Evolutionary conservation across 2,329 filamentous ascomycete species (phyloP).

Genomic region (Paecilomyces sp.): DNA sequence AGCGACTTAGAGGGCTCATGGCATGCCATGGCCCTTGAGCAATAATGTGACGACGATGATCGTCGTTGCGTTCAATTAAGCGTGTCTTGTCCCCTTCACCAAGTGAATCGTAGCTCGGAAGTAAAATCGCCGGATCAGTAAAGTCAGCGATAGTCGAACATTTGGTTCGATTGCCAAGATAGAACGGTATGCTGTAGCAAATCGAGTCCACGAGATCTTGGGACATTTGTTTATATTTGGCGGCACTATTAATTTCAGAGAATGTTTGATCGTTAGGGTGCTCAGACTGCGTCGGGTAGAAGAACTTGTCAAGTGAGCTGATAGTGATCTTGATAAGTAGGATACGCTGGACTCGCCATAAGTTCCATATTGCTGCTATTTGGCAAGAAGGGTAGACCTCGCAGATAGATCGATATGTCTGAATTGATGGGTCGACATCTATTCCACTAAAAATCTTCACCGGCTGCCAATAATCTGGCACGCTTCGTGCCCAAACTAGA

Average conservation of each 20-base stretch:
- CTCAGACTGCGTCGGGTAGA: too few species aligned
- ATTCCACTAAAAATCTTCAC: constrained; percentile 9
- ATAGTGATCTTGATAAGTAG: not conserved
- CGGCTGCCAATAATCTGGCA: constrained; percentile 12
- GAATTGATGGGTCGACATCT: constrained; percentile 12
- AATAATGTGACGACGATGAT: not conserved
- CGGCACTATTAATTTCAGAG: too few species aligned
- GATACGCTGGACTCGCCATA: not conserved
- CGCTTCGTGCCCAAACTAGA: constrained; percentile 6
- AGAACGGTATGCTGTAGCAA: constrained; percentile 17
- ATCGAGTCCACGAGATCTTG: constrained; percentile 14
- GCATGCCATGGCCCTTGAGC: not conserved
- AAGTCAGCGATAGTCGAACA: constrained; percentile 8
- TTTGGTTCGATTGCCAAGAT: constrained; percentile 14
- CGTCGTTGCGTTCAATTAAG: not conserved
- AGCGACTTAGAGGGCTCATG: not conserved
- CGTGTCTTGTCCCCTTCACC: too few species aligned
- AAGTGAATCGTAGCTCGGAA: not conserved
- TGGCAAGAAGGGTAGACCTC: constrained; percentile 15
- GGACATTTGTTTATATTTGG: constrained; percentile 1
- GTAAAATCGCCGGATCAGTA: not conserved
- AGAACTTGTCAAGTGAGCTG: too few species aligned
- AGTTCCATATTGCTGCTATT: constrained; percentile 10
- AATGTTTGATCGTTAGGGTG: too few species aligned
- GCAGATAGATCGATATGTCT: constrained; percentile 12